Base-by-base conservation (phyloP, 305 asterid genomes). In the Rubia tinctorum region DNA sequence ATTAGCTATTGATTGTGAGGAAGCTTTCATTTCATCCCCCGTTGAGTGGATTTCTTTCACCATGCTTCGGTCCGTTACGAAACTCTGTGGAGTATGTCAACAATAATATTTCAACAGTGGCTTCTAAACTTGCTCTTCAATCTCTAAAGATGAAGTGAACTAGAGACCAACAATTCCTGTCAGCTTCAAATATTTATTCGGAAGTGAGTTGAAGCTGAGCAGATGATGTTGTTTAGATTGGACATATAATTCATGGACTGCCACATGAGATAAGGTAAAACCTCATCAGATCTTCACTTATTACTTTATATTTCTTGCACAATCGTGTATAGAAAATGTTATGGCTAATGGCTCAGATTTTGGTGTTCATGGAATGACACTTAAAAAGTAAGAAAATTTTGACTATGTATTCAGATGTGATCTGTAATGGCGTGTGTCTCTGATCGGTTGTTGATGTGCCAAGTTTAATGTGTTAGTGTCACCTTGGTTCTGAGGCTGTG, bases 51-150 rank as follows among this genome's bases (percentile, higher is more conserved):
- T 89, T 75, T 91, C 95, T 73, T 91, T 89, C 81, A 87, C 89
- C 51, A 96, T 89, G 14, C 80, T 88, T 65, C 95, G 89, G 81
- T 88, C 89, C 59, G 79, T 88, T 73, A 85, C 96, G 86, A 37
- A 84, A 74, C 55, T 80, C 91, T 44, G 49, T 78, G 14, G 80
- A 79, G 55, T 75, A 84, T 42, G 88, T 83, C n/a, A 74, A 66
- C 82, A 68, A 80, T 42, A 91, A 84, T 72, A 83, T 90, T 65
- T 80, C 89, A 20, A 59, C 77, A 59, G 84, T 87, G 71, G 97
- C 91, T 12, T 95, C 97, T 71, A 89, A 91, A 84, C 93, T 91
- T 66, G 97, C 96, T 53, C 89, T 90, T 82, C 96, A 91, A 75
- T 88, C 93, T 75, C 65, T 90, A 25, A 82, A 77, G 73, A 75